These are phyloP conservation scores for Penicillium lagena DNA, from an alignment of 495 filamentous ascomycete genomes.

Conservation along the genomic window DNA sequence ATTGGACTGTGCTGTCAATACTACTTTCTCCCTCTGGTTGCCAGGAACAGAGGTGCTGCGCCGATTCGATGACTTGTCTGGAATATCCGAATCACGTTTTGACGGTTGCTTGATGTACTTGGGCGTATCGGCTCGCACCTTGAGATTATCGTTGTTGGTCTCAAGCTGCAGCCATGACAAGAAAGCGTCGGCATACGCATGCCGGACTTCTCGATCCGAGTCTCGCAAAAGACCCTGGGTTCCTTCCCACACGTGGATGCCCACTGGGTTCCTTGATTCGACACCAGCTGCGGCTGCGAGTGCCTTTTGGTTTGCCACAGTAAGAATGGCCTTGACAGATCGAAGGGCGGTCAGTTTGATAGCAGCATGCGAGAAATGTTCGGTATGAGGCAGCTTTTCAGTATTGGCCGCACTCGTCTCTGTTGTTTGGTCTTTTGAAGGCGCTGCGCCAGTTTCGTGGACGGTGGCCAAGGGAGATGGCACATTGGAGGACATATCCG, in stretches of 20 bases:
- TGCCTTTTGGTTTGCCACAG: constrained; percentile 64
- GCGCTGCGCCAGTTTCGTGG: constrained; percentile 23
- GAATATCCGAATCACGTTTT: constrained; percentile 26
- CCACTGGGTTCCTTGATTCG: constrained; percentile 65
- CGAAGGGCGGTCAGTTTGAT: constrained; percentile 73
- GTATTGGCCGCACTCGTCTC: constrained; percentile 1
- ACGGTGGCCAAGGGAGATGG: constrained; percentile 33
- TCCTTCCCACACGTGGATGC: constrained; percentile 79
- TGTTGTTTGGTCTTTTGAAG: neutral
- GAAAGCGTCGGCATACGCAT: constrained; percentile 77
- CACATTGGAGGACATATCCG: constrained; percentile 19
- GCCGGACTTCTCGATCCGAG: constrained; percentile 64
- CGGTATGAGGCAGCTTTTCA: too few relatives aligned
- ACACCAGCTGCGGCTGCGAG: constrained; percentile 53
- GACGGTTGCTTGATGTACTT: constrained; percentile 27
- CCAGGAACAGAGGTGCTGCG: constrained; percentile 54
- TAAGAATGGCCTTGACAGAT: constrained; percentile 71
- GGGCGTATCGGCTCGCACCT: constrained; percentile 49
- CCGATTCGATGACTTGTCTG: constrained; percentile 35
- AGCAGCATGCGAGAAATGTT: constrained; percentile 58
- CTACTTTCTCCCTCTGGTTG: constrained; percentile 49
- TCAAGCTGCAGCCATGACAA: constrained; percentile 76
- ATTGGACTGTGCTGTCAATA: constrained; percentile 49
- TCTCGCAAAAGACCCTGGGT: constrained; percentile 86
- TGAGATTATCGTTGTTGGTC: constrained; percentile 61